A percentile compares a stretch with the other conserved stretches of the same genome.
Evolutionary conservation across 1,284 basidiomycete species (phyloP).

Genomic region (Neonothopanus nambi): DNA sequence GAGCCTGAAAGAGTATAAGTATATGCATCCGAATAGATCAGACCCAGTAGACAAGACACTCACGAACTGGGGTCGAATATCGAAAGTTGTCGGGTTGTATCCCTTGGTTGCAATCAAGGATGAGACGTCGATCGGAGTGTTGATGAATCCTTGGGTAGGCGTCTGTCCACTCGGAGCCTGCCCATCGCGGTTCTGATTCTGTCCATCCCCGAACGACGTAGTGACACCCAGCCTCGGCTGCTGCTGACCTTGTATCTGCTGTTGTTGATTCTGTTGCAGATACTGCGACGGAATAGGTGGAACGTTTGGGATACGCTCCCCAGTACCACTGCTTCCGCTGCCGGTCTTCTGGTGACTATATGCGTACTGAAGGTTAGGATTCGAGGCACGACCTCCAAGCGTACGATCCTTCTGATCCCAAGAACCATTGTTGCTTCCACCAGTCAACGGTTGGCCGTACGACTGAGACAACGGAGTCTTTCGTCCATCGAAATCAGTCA

Average conservation of each 20-base stretch:
- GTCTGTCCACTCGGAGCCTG: constrained; percentile 31
- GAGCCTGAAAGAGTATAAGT: constrained; percentile 50
- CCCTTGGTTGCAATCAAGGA: constrained; percentile 85
- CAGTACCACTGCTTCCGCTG: constrained; percentile 33
- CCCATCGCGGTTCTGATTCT: constrained; percentile 13
- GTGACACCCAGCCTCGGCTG: constrained; percentile 44
- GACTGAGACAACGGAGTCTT: constrained; percentile 49
- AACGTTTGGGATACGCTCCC: constrained; percentile 56
- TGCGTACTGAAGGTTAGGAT: constrained; percentile 65
- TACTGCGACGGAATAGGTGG: constrained; percentile 73
- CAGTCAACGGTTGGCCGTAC: too few species aligned
- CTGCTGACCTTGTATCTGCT: constrained; percentile 29
- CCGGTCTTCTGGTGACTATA: constrained; percentile 47
- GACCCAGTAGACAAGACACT: constrained; percentile 26
- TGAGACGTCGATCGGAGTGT: constrained; percentile 80
- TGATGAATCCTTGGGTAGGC: constrained; percentile 41
- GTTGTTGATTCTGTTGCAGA: constrained; percentile 53
- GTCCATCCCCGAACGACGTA: constrained; percentile 28
- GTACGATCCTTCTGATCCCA: too few species aligned
- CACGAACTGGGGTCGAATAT: constrained; percentile 77
- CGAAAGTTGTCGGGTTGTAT: constrained; percentile 87
- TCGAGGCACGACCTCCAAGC: constrained; percentile 61
- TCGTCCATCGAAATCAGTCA: constrained; percentile 63
- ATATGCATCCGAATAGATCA: constrained; percentile 14
- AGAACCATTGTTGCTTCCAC: constrained; percentile 51